These are phyloP conservation scores for Helicocarpus griseus DNA, from an alignment of 2,329 filamentous ascomycete genomes.

Conservation along the genomic window DNA sequence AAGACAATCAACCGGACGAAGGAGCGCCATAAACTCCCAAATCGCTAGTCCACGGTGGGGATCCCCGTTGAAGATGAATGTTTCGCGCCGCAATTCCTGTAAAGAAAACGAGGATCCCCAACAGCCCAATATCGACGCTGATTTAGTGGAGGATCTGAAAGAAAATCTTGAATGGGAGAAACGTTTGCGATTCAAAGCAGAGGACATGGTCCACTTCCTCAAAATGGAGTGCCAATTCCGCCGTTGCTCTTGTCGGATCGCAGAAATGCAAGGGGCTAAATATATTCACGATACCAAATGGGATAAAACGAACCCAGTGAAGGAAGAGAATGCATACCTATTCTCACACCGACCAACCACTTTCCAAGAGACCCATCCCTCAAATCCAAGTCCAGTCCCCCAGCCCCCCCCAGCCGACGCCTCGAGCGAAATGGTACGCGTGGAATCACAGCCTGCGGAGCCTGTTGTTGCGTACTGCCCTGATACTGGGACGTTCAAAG, in stretches of 20 bases:
- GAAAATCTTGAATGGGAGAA: slow-evolving; percentile 44
- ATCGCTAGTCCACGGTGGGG: slow-evolving; percentile 12
- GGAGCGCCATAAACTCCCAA: slow-evolving; percentile 11
- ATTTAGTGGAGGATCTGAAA: slow-evolving; percentile 35
- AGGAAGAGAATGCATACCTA: slow-evolving; percentile 7
- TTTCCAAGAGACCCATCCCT: neutral
- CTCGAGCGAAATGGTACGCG: neutral
- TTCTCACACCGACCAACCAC: neutral
- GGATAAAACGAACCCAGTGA: slow-evolving; percentile 9
- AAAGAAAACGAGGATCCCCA: slow-evolving; percentile 18
- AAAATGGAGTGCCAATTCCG: slow-evolving; percentile 42
- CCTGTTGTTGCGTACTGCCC: slow-evolving; percentile 34
- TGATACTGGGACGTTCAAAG: slow-evolving; percentile 34
- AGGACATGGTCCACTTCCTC: slow-evolving; percentile 46
- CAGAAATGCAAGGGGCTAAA: slow-evolving; percentile 30
- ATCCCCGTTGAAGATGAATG: slow-evolving; percentile 7
- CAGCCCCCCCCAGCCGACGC: neutral
- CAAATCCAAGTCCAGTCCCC: neutral
- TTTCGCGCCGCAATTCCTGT: slow-evolving; percentile 6
- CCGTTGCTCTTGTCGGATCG: slow-evolving; percentile 38
- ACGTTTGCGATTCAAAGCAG: slow-evolving; percentile 40
- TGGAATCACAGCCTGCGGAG: slow-evolving; percentile 18
- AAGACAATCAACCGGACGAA: slow-evolving; percentile 1
- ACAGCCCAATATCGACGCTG: slow-evolving; percentile 25
- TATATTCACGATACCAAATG: slow-evolving; percentile 34